Evolutionary conservation across 1,284 basidiomycete species (phyloP), one percentile per base, ranked within the genome.

Genomic region (Waitea zeae): DNA sequence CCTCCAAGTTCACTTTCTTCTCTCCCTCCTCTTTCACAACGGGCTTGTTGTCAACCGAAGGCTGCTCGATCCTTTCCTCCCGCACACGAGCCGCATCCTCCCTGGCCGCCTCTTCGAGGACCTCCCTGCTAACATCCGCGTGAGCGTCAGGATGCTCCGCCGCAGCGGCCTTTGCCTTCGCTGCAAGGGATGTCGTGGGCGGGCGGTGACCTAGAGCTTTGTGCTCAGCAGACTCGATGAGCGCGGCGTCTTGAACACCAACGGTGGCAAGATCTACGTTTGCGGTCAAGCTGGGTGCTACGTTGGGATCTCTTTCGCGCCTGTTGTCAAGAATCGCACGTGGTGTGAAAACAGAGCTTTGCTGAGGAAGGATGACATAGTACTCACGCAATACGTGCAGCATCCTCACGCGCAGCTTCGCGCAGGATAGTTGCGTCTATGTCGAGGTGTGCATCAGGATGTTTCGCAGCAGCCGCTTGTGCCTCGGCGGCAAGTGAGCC

Each of bases 401-500:
- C 50, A 33, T 52, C 49, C 24, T 45, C 41, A 9, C 46, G 37
- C 5, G 47, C 42, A 9, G 43, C 46, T 24, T 44, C 38, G 12
- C 41, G 42, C 12, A 50, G 38, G 2, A 31, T 38, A 2, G 39
- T 39, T 3, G 41, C 17, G 20, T 47, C 48, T 12, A 46, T 30
- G 17, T 44, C 43, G 0, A 38, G 40, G 28, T 36, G 38, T 9
- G 43, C 39, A 19, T 43, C 36, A 4, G 50, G 49, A 36, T 50
- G 46, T 36, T 45, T 51, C 3, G 54, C 49, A 4, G 54, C 52
- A 5, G 53, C 50, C 11, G 51, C 49, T 38, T 57, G 55, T 14
- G 54, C 53, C 37, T 57, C 51, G 12, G 56, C 54, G 27, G 56
- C 56, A 13, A 57, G 48, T 20, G 54, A 56, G 17, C 51, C 54